These are phyloP conservation scores for Ocimum tenuiflorum DNA, from an alignment of 257 asterid species.

Conservation along the genomic window DNA sequence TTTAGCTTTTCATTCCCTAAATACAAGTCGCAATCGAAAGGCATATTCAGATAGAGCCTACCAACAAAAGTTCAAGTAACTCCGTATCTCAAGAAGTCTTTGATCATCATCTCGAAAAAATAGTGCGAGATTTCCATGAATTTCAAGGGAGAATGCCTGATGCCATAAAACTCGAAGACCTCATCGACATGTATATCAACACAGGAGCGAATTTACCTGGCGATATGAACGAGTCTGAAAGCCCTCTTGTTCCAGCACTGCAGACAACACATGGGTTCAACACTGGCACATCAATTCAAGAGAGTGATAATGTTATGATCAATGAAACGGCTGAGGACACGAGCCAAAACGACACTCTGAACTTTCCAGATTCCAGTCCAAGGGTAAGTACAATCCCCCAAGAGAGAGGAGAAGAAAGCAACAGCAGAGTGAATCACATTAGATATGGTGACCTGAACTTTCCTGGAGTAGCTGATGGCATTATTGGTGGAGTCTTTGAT, in stretches of 20 bases:
- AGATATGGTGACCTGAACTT: slow-evolving; percentile 31
- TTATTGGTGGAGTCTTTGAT: slow-evolving; percentile 19
- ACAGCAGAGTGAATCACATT: slow-evolving; percentile 13
- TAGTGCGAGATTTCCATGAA: slow-evolving; percentile 32
- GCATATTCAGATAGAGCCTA: slow-evolving; percentile 30
- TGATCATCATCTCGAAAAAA: slow-evolving; percentile 16
- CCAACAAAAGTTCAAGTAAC: slow-evolving; percentile 9
- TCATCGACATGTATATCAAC: slow-evolving; percentile 28
- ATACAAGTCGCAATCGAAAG: not conserved
- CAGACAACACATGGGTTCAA: not conserved
- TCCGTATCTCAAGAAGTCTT: slow-evolving; percentile 14
- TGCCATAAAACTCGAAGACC: slow-evolving; percentile 21
- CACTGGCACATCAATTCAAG: slow-evolving; percentile 20
- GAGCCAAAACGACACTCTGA: slow-evolving; percentile 15
- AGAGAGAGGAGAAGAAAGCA: not conserved
- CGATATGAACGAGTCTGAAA: slow-evolving; percentile 27
- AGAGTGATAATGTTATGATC: slow-evolving; percentile 18
- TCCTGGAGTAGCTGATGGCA: slow-evolving; percentile 15
- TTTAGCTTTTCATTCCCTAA: not conserved
- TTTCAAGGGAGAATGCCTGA: slow-evolving; percentile 17
- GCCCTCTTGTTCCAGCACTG: slow-evolving; percentile 5
- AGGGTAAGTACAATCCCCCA: not conserved
- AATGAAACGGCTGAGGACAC: slow-evolving; percentile 20
- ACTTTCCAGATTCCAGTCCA: slow-evolving; percentile 9
- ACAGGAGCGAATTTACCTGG: slow-evolving; percentile 17